Conservation (phyloP, 768 basidiomycete species). For the Pisolithus albus region DNA sequence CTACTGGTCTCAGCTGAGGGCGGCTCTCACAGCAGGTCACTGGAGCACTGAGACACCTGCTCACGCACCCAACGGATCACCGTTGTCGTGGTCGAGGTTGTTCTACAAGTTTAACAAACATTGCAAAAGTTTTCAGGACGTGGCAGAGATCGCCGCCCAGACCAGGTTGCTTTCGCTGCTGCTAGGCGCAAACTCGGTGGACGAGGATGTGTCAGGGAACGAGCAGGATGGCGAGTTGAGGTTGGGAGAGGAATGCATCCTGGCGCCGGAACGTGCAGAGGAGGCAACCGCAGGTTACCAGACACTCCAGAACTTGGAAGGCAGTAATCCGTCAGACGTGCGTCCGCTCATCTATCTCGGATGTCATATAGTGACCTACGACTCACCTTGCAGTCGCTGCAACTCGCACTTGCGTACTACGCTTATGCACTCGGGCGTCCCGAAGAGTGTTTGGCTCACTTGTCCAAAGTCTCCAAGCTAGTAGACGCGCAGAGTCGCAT, state of each 20-base stretch:
- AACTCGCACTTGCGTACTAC: conserved; percentile 69
- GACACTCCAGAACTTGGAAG: conserved; percentile 42
- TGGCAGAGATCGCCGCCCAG: conserved; percentile 60
- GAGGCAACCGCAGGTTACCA: conserved; percentile 55
- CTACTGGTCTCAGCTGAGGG: conserved; percentile 72
- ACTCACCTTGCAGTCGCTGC: conserved; percentile 45
- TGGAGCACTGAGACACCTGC: conserved; percentile 64
- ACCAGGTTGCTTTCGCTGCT: conserved; percentile 59
- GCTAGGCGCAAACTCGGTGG: conserved; percentile 38
- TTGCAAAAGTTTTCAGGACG: conserved; percentile 51
- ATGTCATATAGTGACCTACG: background rate
- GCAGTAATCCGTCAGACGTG: conserved; percentile 46
- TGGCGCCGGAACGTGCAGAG: conserved; percentile 47
- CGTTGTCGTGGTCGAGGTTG: conserved; percentile 69
- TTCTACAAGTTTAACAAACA: conserved; percentile 87
- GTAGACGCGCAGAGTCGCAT: conserved; percentile 49
- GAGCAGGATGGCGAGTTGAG: conserved; percentile 28
- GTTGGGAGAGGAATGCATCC: conserved; percentile 51
- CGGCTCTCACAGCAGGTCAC: conserved; percentile 63
- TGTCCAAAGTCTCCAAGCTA: conserved; percentile 49
- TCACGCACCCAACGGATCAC: conserved; percentile 44
- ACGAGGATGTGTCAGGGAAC: conserved; percentile 52
- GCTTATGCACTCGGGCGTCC: conserved; percentile 70
- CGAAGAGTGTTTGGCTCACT: conserved; percentile 53
- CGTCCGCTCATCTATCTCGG: conserved; percentile 23